Base-by-base conservation (phyloP, 2,329 filamentous ascomycete species). In the Dothidotthia symphoricarpi region DNA sequence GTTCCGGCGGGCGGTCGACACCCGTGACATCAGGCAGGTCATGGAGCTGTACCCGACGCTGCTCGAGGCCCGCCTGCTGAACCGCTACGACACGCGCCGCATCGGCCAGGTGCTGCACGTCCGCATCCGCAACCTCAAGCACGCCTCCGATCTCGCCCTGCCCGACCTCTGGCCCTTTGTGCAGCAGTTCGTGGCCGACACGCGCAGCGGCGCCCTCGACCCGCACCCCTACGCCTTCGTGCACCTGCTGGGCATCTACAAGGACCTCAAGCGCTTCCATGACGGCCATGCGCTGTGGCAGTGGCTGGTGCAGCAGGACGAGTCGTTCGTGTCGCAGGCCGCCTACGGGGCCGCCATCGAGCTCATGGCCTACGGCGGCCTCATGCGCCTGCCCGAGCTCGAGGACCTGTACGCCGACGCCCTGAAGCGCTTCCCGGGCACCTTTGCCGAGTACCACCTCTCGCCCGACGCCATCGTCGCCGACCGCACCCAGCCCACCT, bases 321-420 rank as follows among this genome's bases (percentile, higher is more conserved):
- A 73, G 13, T 53, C 58, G 4, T 66, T 67, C 33, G 63, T 74
- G 8, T 66, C 69, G 34, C 53, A 61, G 12, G 55, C 63, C 4
- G 69, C 73, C 0, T 77, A 76, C 42, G 74, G 73, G 5, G 68
- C 68, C 6, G 73, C 71, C 1, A 74, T 78, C 19, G 72, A 76
- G 45, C 54, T 75, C 27, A 55, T 75, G 34, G 69, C 72, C 9
- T 64, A 66, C 11, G 63, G 69, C 33, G 66, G 69, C 10, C 36
- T 49, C n/a, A 55, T 57, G 33, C 47, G 51, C 3, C 59, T 76
- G 0, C 43, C 57, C 9, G 64, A 70, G 4, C 55, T 76, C 13
- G 75, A 78, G 43, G 48, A 54, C 1, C 41, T 77, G 11, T 77
- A 74, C 46, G 37, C 54, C 4, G 49, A 70, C 17, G 74, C 68